These are phyloP conservation scores for Zizania palustris DNA, from an alignment of 202 grass and related monocot genomes.

Conservation along the genomic window DNA sequence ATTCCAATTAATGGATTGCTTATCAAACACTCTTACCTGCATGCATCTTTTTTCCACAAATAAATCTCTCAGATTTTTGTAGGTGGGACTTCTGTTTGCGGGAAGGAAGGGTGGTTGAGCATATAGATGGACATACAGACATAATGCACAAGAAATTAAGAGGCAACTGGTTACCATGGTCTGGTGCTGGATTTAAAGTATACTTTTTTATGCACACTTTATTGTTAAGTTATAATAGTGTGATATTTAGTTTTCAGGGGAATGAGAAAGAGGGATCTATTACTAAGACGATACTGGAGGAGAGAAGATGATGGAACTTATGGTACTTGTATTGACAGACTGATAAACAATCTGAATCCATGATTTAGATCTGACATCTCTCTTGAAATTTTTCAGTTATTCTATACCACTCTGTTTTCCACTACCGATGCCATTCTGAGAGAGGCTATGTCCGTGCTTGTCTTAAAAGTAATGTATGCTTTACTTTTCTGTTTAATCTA, in stretches of 20 bases:
- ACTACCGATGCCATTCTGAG: slow-evolving; percentile 74
- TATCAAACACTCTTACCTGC: slow-evolving; percentile 24
- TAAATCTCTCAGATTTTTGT: slow-evolving; percentile 39
- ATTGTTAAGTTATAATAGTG: slow-evolving; percentile 43
- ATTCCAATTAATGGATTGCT: slow-evolving; percentile 10
- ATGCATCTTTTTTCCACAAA: slow-evolving; percentile 22
- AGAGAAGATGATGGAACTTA: slow-evolving; percentile 99
- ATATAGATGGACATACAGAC: slow-evolving; percentile 91
- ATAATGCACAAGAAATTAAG: slow-evolving; percentile 98
- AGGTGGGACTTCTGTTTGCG: slow-evolving; percentile 98
- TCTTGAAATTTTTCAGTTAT: slow-evolving; percentile 75
- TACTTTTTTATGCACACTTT: slow-evolving; percentile 22
- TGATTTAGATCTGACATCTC: slow-evolving; percentile 42
- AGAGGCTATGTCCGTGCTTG: slow-evolving; percentile 88
- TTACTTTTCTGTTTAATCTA: slow-evolving; percentile 50
- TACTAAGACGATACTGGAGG: slow-evolving; percentile 92
- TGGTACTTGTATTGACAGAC: slow-evolving; percentile 53
- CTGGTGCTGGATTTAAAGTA: slow-evolving; percentile 43
- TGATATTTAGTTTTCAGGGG: slow-evolving; percentile 84
- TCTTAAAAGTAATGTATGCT: slow-evolving; percentile 99
- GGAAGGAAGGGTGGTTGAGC: slow-evolving; percentile 89
- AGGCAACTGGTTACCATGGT: slow-evolving; percentile 92
- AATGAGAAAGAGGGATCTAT: slow-evolving; percentile 92
- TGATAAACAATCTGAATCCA: slow-evolving; percentile 22
- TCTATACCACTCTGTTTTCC: slow-evolving; percentile 94